Conservation (phyloP, 163 green algal genomes). For the Chloromonas sp. region DNA sequence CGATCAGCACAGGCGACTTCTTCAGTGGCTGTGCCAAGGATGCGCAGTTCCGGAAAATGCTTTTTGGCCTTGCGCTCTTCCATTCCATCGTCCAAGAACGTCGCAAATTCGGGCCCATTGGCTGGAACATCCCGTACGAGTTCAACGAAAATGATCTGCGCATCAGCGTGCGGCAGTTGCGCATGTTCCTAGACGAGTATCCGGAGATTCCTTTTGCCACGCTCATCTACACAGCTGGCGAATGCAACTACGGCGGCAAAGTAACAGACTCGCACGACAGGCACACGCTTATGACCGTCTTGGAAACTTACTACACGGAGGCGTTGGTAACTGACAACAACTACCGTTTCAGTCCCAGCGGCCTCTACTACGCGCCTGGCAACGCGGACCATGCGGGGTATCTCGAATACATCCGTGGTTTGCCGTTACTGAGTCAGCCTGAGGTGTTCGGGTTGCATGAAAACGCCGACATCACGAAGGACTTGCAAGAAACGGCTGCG, state of each 20-base stretch:
- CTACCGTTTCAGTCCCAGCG: conserved; percentile 43
- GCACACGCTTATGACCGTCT: conserved; percentile 62
- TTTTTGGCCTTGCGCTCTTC: conserved; percentile 77
- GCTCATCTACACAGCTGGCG: conserved; percentile 59
- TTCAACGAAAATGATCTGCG: conserved; percentile 78
- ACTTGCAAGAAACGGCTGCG: conserved; percentile 50
- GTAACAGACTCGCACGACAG: conserved; percentile 67
- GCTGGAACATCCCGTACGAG: conserved; percentile 75
- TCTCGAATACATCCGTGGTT: conserved; percentile 56
- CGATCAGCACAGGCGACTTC: conserved; percentile 60
- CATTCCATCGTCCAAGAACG: conserved; percentile 68
- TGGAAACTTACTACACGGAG: conserved; percentile 57
- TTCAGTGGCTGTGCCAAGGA: conserved; percentile 66
- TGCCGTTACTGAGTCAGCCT: conserved; percentile 52
- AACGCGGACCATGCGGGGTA: conserved; percentile 49
- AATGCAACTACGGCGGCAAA: conserved; percentile 80
- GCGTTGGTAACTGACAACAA: conserved; percentile 28
- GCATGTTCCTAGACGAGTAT: conserved; percentile 72
- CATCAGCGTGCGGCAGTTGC: conserved; percentile 65
- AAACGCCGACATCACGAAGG: conserved; percentile 76
- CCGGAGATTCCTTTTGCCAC: conserved; percentile 63
- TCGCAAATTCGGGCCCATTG: conserved; percentile 69
- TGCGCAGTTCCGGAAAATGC: conserved; percentile 56
- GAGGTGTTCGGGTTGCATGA: conserved; percentile 71
- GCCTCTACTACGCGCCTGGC: conserved; percentile 48